Base-by-base conservation (phyloP, 2,329 filamentous ascomycete species). In the Endoconidiophora polonica region DNA sequence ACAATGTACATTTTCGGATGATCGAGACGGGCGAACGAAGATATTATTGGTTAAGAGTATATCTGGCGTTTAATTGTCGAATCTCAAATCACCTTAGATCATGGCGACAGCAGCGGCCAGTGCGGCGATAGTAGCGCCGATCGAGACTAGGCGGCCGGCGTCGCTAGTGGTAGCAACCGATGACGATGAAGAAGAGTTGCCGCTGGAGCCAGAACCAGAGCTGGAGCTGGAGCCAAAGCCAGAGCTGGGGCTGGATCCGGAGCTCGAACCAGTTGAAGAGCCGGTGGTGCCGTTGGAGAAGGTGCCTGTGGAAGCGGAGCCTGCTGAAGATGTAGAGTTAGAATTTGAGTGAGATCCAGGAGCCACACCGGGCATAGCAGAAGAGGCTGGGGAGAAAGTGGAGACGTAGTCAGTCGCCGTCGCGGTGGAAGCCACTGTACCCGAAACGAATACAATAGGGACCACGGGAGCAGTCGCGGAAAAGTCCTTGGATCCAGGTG, bases 51-150 rank as follows among this genome's bases (percentile, higher is more conserved):
- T 5, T 33, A 10, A 33, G 5, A 10, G 3, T 6, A 33, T 33
- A 33, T 33, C 43, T 6, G 18, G n/a, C 29, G 14, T 26, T 14
- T 44, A 16, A 44, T 18, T 38, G 26, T 6, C n/a, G 14, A 10
- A 12, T 38, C 22, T 18, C 9, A 18, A 18, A 20, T 12, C 4
- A 10, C 29, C 12, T 49, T 53, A 53, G 23, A 53, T 53, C 52
- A 53, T 48, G 24, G 52, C 52, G 33, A 53, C 44, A 24, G 44
- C 52, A 37, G 40, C 47, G 14, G 52, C 52, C 16, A 53, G 39
- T 22, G 52, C 52, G 16, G 29, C 39, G n/a, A 53, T 38, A 18
- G 52, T 49, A 20, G 40, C 47, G 40, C 52, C 48, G 37, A 49
- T 41, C 7, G 52, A 53, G 12, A 37, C 41, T 16, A 53, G 39